Conservation (phyloP, 441 rosid species). For the Hypseocharis bilobata region DNA sequence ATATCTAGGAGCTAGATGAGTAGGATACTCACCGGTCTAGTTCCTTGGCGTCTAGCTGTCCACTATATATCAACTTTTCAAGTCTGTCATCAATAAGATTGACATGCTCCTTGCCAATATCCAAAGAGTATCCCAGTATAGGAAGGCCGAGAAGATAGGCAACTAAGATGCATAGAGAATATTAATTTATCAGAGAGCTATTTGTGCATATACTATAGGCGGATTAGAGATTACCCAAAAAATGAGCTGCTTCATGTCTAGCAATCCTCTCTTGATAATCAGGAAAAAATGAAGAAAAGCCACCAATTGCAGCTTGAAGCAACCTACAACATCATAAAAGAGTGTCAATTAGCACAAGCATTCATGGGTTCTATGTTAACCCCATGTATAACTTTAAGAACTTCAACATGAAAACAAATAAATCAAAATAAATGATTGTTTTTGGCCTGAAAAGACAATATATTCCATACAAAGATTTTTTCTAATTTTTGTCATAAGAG, state of each 20-base stretch:
- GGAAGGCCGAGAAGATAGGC: constrained; percentile 81
- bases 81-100: constrained; percentile 71
- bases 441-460: not conserved
- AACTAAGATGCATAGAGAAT: constrained; percentile 32
- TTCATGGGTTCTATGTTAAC: not conserved
- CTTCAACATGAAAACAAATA: not conserved
- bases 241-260: constrained; percentile 88
- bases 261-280: constrained; percentile 84
- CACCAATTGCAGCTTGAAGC: constrained; percentile 74
- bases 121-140: constrained; percentile 68
- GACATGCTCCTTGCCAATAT: constrained; percentile 85
- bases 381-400: not conserved
- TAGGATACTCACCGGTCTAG: constrained; percentile 54
- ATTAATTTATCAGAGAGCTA: not conserved
- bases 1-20: not conserved
- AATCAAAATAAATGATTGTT: not conserved
- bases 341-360: not conserved
- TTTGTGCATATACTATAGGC: not conserved
- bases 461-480: no score
- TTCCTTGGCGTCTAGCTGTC: constrained; percentile 73
- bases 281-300: constrained; percentile 68
- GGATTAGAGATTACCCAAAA: constrained; percentile 56
- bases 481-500: no score
- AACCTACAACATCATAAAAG: constrained; percentile 37
- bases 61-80: constrained; percentile 71